These are phyloP conservation scores for Lasiodiplodia citricola DNA, from an alignment of 2,329 filamentous ascomycete genomes.

Conservation along the genomic window DNA sequence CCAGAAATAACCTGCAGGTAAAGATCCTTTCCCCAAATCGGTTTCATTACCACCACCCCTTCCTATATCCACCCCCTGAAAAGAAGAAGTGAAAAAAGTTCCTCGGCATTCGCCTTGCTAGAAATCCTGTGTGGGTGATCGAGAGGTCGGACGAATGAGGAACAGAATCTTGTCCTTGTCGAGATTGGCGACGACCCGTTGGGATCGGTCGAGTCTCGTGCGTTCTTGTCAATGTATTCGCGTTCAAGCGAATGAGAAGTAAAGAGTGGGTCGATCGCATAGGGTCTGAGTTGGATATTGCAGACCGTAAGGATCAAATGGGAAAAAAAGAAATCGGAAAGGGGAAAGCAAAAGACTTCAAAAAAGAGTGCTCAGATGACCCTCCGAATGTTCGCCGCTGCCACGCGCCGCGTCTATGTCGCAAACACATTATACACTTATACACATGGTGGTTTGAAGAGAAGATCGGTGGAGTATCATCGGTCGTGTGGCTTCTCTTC, in stretches of 20 bases:
- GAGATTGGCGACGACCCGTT: not conserved
- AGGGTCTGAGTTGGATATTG: conserved; percentile 11
- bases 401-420: not conserved
- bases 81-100: not conserved
- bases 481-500: not conserved
- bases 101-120: not conserved
- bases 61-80: not conserved
- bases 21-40: not conserved
- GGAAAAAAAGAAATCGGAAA: not conserved
- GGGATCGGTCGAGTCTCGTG: not conserved
- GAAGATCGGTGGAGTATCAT: not conserved
- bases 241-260: not conserved
- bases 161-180: not conserved
- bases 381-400: conserved; percentile 4
- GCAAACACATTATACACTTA: conserved; percentile 25
- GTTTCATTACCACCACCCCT: not conserved
- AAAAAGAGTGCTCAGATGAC: conserved; percentile 1
- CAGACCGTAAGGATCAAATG: not conserved
- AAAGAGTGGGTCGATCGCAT: conserved; percentile 3
- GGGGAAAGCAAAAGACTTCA: not conserved
- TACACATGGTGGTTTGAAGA: not conserved
- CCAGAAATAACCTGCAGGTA: not conserved
- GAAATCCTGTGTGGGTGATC: not conserved
- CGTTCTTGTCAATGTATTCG: not conserved
- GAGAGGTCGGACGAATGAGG: not conserved